Evolutionary conservation across 2,329 filamentous ascomycete species (phyloP).

Genomic region (Colletotrichum tropicale): DNA sequence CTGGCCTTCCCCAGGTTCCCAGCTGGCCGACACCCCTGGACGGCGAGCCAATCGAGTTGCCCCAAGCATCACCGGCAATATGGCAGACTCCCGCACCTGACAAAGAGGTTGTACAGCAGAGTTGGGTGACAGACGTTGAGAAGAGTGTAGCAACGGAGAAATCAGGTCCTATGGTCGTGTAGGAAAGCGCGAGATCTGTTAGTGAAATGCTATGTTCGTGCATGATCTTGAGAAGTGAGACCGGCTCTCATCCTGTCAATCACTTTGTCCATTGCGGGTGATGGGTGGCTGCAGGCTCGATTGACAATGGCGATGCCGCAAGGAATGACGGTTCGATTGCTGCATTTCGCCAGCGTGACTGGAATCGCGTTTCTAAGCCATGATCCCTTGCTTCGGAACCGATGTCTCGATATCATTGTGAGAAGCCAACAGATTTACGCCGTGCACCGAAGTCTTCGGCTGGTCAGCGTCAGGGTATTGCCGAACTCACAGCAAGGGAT

Average conservation of each 20-base stretch:
- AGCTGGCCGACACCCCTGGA: background rate
- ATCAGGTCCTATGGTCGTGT: background rate
- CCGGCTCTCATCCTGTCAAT: background rate
- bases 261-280: background rate
- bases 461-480: background rate
- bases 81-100: background rate
- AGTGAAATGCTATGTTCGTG: background rate
- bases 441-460: background rate
- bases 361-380: background rate
- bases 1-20: background rate
- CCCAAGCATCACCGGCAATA: background rate
- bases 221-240: slow-evolving; percentile 19
- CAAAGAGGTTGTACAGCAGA: background rate
- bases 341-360: background rate
- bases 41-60: background rate
- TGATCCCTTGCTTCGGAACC: background rate
- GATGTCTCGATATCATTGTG: background rate
- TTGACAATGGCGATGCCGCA: background rate
- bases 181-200: slow-evolving; percentile 9
- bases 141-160: background rate
- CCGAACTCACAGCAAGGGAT: background rate
- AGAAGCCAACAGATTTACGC: background rate
- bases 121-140: background rate
- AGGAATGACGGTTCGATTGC: background rate
- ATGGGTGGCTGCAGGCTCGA: background rate